A percentile compares a stretch with the other conserved stretches of the same genome.
Evolutionary conservation across 805 yeast species (phyloP).

Genomic region (Wickerhamiella vanderwaltii): DNA sequence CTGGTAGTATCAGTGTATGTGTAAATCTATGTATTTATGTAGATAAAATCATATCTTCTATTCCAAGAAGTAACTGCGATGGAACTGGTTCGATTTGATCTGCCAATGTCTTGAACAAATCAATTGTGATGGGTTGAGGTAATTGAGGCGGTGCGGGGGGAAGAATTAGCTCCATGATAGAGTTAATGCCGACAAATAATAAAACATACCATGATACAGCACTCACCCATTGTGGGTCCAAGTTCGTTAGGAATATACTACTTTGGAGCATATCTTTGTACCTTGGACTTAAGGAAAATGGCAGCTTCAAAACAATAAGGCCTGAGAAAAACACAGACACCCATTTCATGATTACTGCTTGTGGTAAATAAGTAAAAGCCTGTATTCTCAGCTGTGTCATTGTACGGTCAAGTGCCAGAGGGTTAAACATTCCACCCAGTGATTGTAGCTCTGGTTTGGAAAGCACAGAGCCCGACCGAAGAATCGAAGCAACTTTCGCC

Average conservation of each 20-base stretch:
- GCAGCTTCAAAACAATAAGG: conserved; percentile 72
- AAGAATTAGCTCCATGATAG: conserved; percentile 61
- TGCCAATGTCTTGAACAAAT: conserved; percentile 4
- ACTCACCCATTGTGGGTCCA: conserved; percentile 85
- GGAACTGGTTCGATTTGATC: background rate
- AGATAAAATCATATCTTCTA: too few species aligned
- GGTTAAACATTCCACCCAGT: conserved; percentile 36
- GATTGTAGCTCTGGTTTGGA: conserved; percentile 49
- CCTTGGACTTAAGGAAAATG: conserved; percentile 80
- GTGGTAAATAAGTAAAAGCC: conserved; percentile 76
- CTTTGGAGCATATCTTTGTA: conserved; percentile 88
- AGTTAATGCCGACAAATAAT: conserved; percentile 68
- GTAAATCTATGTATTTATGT: too few species aligned
- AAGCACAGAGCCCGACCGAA: conserved; percentile 43
- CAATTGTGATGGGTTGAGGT: conserved; percentile 6
- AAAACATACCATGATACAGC: conserved; percentile 94
- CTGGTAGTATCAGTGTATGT: too few species aligned
- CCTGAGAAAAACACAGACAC: conserved; percentile 89
- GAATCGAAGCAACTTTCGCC: conserved; percentile 33
- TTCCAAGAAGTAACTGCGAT: too few species aligned
- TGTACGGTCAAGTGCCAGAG: conserved; percentile 58
- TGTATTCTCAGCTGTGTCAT: conserved; percentile 70
- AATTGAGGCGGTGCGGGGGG: conserved; percentile 2
- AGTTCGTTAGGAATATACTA: conserved; percentile 71
- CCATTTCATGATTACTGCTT: conserved; percentile 92